Conservation (phyloP, 306 rosid genomes). For the barrel medic (Medicago truncatula) region MtrunA17r5.0-ANR NC_053046.1:9929501-9930000, state of each 20-base stretch:
- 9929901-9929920: too few relatives aligned
- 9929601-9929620: not conserved
- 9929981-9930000: too few relatives aligned
- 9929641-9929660: not conserved
- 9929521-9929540: constrained; percentile 70
- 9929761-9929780: too few relatives aligned
- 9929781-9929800: too few relatives aligned
- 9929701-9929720: not conserved
- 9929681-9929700: not conserved
- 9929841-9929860: too few relatives aligned
- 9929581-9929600: not conserved
- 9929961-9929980: too few relatives aligned
- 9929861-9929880: too few relatives aligned
- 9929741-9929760: not conserved
- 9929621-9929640: not conserved
- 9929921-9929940: too few relatives aligned
- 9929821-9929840: too few relatives aligned
- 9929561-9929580: not conserved
- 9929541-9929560: constrained; percentile 67
- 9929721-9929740: not conserved
- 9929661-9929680: not conserved
- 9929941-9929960: too few relatives aligned
- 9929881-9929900: too few relatives aligned
- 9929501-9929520: constrained; percentile 79
- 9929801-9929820: too few relatives aligned